Evolutionary conservation across 495 filamentous ascomycete species (phyloP).

Genomic region (Aspergillus kassunensis): DNA sequence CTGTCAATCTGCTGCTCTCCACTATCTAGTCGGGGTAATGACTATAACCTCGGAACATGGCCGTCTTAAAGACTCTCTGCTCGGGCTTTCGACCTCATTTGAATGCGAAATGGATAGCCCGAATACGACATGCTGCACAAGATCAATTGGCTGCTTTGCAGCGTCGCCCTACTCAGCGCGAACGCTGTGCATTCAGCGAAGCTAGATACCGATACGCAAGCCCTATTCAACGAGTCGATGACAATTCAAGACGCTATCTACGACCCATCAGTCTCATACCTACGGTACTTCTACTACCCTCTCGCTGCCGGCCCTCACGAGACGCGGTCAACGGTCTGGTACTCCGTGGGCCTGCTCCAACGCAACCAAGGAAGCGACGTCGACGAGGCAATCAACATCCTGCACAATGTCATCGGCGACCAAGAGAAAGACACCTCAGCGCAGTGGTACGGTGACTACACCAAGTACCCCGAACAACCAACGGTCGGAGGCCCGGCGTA

Average conservation of each 20-base stretch:
- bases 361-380: conserved; percentile 35
- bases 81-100: neutral
- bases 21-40: neutral
- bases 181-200: neutral
- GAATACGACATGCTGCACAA: neutral
- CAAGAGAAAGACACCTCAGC: conserved; percentile 32
- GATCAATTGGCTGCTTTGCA: neutral
- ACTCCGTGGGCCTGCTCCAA: conserved; percentile 35
- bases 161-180: conserved; percentile 1
- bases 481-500: conserved; percentile 33
- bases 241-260: conserved; percentile 22
- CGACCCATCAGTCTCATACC: conserved; percentile 8
- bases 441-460: conserved; percentile 42
- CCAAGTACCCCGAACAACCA: conserved; percentile 35
- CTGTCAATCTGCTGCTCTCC: neutral
- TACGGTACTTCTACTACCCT: conserved; percentile 27
- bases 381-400: conserved; percentile 31
- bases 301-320: conserved; percentile 27
- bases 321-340: conserved; percentile 35
- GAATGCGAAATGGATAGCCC: neutral
- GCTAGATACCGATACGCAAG: neutral
- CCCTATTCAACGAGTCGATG: conserved; percentile 29
- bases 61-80: no score
- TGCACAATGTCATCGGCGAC: conserved; percentile 35
- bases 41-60: no score